These are phyloP conservation scores for Suhomyces ambrosiae DNA, from an alignment of 1,139 yeast species.

Conservation along the genomic window DNA sequence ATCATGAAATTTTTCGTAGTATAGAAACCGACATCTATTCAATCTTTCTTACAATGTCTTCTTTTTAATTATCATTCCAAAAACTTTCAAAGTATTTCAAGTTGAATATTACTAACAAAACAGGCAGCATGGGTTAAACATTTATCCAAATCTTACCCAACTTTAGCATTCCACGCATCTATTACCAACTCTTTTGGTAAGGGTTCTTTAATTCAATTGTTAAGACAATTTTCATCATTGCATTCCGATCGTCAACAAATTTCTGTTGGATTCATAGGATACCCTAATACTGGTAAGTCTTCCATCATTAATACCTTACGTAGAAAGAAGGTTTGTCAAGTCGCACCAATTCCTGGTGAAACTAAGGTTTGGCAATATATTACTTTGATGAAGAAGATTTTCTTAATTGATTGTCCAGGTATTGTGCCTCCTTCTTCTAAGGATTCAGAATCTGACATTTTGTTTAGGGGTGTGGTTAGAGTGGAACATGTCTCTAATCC, in stretches of 20 bases:
- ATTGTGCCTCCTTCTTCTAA: constrained; percentile 93
- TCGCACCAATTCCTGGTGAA: constrained; percentile 98
- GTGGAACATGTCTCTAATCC: constrained; percentile 96
- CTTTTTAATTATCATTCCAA: constrained; percentile 5
- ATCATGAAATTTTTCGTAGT: constrained; percentile 61
- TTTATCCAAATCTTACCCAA: constrained; percentile 87
- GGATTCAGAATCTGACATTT: constrained; percentile 90
- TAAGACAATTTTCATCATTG: constrained; percentile 88
- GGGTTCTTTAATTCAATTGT: constrained; percentile 89
- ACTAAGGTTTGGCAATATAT: constrained; percentile 99
- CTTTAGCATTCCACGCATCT: constrained; percentile 97
- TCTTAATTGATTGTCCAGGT: constrained; percentile 97
- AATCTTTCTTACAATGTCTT: constrained; percentile 1
- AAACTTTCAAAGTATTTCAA: not conserved
- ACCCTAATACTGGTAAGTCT: constrained; percentile 97
- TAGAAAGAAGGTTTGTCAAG: constrained; percentile 92
- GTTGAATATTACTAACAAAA: constrained; percentile 46
- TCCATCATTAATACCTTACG: constrained; percentile 92
- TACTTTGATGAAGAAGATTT: constrained; percentile 92
- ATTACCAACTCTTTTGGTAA: constrained; percentile 97
- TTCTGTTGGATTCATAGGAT: constrained; percentile 95
- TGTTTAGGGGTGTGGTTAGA: constrained; percentile 96
- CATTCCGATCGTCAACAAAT: constrained; percentile 95
- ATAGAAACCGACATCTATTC: constrained; percentile 61
- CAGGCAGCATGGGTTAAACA: constrained; percentile 99